Conservation (phyloP, 352 stramenopile genomes). For the Globisporangium alternatum region DNA sequence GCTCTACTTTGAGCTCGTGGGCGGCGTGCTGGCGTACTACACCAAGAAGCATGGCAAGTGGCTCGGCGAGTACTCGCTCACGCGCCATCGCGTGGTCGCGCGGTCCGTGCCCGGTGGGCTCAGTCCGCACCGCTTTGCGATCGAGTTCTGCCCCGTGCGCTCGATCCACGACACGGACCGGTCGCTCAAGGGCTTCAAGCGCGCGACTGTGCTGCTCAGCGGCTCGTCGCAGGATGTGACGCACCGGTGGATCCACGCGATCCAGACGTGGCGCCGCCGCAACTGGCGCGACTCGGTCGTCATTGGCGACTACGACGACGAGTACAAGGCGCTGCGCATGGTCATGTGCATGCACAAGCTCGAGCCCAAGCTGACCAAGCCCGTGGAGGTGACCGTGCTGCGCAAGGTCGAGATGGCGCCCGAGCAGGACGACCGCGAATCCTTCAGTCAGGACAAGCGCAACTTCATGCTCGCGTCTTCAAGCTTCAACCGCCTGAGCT, state of each 20-base stretch:
- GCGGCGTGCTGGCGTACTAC: constrained; percentile 73
- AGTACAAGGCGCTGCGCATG: constrained; percentile 58
- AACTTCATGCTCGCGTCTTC: constrained; percentile 17
- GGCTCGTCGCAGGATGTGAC: constrained; percentile 45
- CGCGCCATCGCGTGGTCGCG: constrained; percentile 59
- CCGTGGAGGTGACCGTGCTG: constrained; percentile 43
- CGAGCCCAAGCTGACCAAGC: constrained; percentile 52
- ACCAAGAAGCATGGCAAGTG: constrained; percentile 65
- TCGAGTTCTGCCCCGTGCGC: constrained; percentile 71
- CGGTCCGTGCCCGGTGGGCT: constrained; percentile 36
- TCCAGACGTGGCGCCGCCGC: constrained; percentile 71
- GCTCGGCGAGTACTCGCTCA: constrained; percentile 72
- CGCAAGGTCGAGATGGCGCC: constrained; percentile 47
- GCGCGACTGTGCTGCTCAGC: constrained; percentile 50
- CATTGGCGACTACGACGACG: constrained; percentile 61
- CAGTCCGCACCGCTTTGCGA: constrained; percentile 63
- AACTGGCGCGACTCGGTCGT: constrained; percentile 74
- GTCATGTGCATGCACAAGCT: constrained; percentile 68
- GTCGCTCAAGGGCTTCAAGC: constrained; percentile 61
- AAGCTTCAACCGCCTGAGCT: constrained; percentile 14
- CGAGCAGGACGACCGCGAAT: constrained; percentile 22
- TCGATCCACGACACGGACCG: constrained; percentile 76
- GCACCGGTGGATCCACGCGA: constrained; percentile 59
- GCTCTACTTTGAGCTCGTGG: constrained; percentile 74
- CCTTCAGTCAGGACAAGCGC: constrained; percentile 13